Evolutionary conservation across 164 flowering plant species (phyloP).

Genomic region (Piper betle): DNA sequence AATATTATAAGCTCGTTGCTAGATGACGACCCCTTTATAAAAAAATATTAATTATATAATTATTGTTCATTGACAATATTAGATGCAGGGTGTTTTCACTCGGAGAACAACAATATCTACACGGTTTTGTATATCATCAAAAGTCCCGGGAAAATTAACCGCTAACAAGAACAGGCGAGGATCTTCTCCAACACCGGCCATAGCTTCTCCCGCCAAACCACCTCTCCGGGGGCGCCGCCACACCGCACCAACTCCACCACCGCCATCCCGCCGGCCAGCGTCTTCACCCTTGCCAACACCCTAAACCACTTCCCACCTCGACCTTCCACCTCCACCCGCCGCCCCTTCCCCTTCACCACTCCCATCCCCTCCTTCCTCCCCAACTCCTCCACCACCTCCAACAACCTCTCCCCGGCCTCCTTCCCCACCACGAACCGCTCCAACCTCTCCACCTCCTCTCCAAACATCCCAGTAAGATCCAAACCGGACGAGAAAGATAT

Average conservation of each 20-base stretch:
- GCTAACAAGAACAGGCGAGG: too few relatives aligned
- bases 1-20: too few relatives aligned
- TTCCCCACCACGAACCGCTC: conserved; percentile 30
- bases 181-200: conserved; percentile 26
- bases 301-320: conserved; percentile 17
- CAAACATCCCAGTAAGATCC: conserved; percentile 35
- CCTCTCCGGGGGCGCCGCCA: not conserved
- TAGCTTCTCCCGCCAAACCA: conserved; percentile 60
- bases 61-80: too few relatives aligned
- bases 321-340: conserved; percentile 23
- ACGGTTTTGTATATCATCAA: too few relatives aligned
- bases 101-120: too few relatives aligned
- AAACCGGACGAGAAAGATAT: conserved; percentile 53
- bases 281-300: not conserved
- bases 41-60: too few relatives aligned
- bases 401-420: conserved; percentile 25
- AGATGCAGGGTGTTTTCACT: too few relatives aligned
- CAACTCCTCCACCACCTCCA: conserved; percentile 19
- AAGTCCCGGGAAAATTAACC: too few relatives aligned
- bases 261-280: not conserved
- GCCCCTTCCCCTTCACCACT: conserved; percentile 12
- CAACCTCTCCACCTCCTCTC: conserved; percentile 6
- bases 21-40: too few relatives aligned
- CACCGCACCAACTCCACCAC: conserved; percentile 1
- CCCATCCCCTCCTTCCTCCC: conserved; percentile 14